These are phyloP conservation scores for Leptographium wingfieldii DNA, from an alignment of 2,329 filamentous ascomycete species.

Conservation along the genomic window DNA sequence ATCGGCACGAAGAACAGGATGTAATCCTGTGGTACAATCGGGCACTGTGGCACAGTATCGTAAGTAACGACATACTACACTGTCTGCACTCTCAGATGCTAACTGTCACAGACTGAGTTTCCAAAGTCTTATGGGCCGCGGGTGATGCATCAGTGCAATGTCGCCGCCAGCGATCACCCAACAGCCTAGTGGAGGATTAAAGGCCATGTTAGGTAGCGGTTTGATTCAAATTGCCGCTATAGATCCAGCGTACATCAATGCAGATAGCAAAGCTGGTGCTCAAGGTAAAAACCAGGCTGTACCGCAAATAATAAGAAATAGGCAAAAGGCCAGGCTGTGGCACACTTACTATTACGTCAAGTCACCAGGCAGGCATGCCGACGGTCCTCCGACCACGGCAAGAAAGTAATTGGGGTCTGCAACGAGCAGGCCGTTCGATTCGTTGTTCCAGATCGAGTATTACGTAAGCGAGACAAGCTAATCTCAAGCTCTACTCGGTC, in stretches of 20 bases:
- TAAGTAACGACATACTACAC: constrained; percentile 9
- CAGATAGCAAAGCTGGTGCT: background rate
- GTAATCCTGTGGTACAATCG: constrained; percentile 27
- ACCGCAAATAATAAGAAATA: background rate
- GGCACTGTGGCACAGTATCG: constrained; percentile 26
- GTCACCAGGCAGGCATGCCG: background rate
- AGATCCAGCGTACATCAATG: no score
- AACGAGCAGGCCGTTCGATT: no score
- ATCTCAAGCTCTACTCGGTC: background rate
- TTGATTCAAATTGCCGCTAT: no score
- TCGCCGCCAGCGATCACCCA: constrained; percentile 16
- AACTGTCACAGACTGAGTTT: constrained; percentile 17
- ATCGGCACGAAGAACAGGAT: constrained; percentile 23
- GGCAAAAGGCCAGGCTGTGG: background rate
- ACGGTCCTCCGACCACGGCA: background rate
- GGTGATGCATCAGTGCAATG: constrained; percentile 26
- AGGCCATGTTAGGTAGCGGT: no score
- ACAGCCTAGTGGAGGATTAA: background rate
- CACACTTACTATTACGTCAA: background rate
- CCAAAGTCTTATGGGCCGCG: constrained; percentile 24
- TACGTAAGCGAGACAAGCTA: background rate
- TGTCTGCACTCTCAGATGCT: background rate
- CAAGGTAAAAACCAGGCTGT: no score
- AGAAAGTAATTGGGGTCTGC: background rate
- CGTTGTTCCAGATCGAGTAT: background rate